Evolutionary conservation across 2,329 filamentous ascomycete genomes (phyloP).

Genomic region (Triangularia setosa): DNA sequence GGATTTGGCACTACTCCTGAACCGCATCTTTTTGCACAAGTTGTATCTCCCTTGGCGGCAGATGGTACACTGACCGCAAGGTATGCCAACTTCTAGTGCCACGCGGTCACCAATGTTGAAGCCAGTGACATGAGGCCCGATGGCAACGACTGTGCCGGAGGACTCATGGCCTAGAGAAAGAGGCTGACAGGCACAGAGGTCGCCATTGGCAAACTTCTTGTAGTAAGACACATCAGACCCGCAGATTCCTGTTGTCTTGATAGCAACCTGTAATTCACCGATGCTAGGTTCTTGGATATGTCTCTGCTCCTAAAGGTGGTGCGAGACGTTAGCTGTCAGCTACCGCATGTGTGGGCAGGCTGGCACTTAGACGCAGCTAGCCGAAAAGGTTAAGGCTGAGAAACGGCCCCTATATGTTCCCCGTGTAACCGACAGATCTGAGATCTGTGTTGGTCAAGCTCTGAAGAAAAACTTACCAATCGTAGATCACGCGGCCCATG

Average conservation of each 20-base stretch:
- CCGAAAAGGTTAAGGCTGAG: constrained; percentile 16
- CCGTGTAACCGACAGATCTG: constrained; percentile 28
- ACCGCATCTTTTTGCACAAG: constrained; percentile 58
- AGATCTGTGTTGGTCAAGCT: constrained; percentile 24
- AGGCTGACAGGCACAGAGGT: constrained; percentile 62
- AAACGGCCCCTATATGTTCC: neutral
- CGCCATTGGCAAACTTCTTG: constrained; percentile 68
- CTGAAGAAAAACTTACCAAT: constrained; percentile 43
- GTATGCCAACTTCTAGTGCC: constrained; percentile 54
- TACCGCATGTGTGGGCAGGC: constrained; percentile 13
- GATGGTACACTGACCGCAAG: constrained; percentile 48
- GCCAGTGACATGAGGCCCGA: constrained; percentile 50
- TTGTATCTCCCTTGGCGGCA: constrained; percentile 57
- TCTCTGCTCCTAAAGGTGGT: constrained; percentile 43
- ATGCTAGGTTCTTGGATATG: constrained; percentile 43
- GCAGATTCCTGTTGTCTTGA: constrained; percentile 65
- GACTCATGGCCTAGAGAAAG: constrained; percentile 63
- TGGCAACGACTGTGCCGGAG: constrained; percentile 53
- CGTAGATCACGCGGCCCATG: constrained; percentile 55
- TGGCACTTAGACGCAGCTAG: constrained; percentile 9
- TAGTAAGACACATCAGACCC: constrained; percentile 69
- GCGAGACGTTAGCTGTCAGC: constrained; percentile 15
- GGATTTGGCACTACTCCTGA: constrained; percentile 59
- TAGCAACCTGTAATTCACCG: constrained; percentile 60
- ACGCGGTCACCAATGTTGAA: constrained; percentile 55